These are phyloP conservation scores for Xylaria digitata DNA, from an alignment of 2,329 filamentous ascomycete genomes.

Conservation along the genomic window DNA sequence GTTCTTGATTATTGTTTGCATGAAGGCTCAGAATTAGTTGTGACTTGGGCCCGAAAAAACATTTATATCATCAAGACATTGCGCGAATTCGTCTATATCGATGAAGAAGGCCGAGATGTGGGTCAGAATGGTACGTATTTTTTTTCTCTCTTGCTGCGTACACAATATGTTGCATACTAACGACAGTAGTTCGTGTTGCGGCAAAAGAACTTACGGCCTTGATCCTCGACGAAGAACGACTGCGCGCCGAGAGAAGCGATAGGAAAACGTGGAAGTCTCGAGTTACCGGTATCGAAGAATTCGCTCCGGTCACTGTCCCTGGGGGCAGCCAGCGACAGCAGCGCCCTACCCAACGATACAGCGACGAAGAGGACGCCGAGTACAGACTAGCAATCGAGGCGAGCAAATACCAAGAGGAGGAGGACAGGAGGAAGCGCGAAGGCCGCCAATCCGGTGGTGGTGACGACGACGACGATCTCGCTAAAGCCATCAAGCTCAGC, in stretches of 20 bases:
- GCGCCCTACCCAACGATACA: slow-evolving; percentile 61
- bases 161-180: slow-evolving; percentile 45
- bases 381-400: slow-evolving; percentile 92
- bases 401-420: slow-evolving; percentile 94
- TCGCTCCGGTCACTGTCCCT: slow-evolving; percentile 52
- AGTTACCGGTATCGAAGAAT: slow-evolving; percentile 92
- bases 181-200: slow-evolving; percentile 83
- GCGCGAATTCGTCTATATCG: slow-evolving; percentile 95
- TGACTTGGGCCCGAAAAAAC: slow-evolving; percentile 98
- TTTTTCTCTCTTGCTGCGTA: neutral
- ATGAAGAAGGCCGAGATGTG: slow-evolving; percentile 94
- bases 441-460: slow-evolving; percentile 61
- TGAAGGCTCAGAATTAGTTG: slow-evolving; percentile 94
- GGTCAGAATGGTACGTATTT: slow-evolving; percentile 86
- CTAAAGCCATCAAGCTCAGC: slow-evolving; percentile 94
- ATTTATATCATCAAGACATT: slow-evolving; percentile 99
- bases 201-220: slow-evolving; percentile 95
- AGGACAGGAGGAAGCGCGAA: slow-evolving; percentile 81
- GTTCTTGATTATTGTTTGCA: slow-evolving; percentile 98
- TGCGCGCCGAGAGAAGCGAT: slow-evolving; percentile 90
- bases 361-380: slow-evolving; percentile 92
- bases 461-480: slow-evolving; percentile 85
- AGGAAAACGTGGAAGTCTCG: slow-evolving; percentile 97
- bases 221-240: slow-evolving; percentile 90
- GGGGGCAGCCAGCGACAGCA: slow-evolving; percentile 56